Evolutionary conservation across 805 yeast species (phyloP).

Genomic region (Metschnikowia arizonensis): DNA sequence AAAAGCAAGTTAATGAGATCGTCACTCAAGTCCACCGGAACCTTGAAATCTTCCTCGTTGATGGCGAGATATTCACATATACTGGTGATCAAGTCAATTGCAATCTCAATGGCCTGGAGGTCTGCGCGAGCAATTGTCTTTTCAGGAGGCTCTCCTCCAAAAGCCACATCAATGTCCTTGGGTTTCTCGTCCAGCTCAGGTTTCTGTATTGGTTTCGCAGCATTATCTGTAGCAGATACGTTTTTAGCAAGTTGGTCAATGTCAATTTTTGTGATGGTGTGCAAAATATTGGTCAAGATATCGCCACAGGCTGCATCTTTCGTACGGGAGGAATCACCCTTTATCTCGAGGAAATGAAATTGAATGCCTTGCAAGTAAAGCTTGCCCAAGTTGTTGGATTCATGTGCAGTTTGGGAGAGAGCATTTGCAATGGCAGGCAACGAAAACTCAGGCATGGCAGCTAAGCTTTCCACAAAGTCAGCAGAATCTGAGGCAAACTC

Average conservation of each 20-base stretch:
- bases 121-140: conserved; percentile 46
- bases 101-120: conserved; percentile 62
- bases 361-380: conserved; percentile 40
- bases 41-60: conserved; percentile 23
- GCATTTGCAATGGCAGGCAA: conserved; percentile 19
- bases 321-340: conserved; percentile 12
- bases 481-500: conserved; percentile 58
- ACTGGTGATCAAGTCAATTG: conserved; percentile 74
- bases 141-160: conserved; percentile 29
- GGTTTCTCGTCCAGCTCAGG: conserved; percentile 14
- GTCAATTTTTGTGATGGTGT: conserved; percentile 26
- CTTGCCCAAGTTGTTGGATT: conserved; percentile 26
- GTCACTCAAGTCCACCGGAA: conserved; percentile 21
- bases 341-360: conserved; percentile 39
- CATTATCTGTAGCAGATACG: conserved; percentile 27
- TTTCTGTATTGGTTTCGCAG: conserved; percentile 32
- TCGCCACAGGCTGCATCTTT: conserved; percentile 20
- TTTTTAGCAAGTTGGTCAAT: conserved; percentile 15
- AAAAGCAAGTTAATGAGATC: conserved; percentile 22
- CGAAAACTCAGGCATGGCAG: conserved; percentile 15
- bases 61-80: conserved; percentile 53
- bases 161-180: conserved; percentile 23
- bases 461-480: conserved; percentile 43
- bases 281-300: conserved; percentile 22
- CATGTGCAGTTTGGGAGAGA: conserved; percentile 14